These are phyloP conservation scores for Moelleriella libera DNA, from an alignment of 2,329 filamentous ascomycete species.

Conservation along the genomic window DNA sequence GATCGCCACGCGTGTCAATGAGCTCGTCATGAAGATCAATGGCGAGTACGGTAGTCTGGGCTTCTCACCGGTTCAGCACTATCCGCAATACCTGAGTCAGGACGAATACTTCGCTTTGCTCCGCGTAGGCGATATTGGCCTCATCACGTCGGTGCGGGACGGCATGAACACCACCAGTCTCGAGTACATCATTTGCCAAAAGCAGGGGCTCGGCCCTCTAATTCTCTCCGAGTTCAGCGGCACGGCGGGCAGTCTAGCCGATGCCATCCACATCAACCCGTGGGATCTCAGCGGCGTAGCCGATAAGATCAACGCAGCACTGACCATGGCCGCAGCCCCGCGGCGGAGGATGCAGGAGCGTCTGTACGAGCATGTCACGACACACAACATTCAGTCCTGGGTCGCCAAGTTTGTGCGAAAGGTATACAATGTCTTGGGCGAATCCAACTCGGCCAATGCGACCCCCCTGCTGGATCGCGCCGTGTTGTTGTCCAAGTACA, in stretches of 20 bases:
- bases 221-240: conserved; percentile 96
- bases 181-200: conserved; percentile 88
- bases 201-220: conserved; percentile 70
- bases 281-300: conserved; percentile 84
- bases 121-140: conserved; percentile 74
- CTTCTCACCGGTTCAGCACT: conserved; percentile 86
- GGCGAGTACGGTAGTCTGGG: conserved; percentile 77
- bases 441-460: conserved; percentile 57
- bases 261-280: conserved; percentile 91
- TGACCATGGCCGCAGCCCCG: conserved; percentile 57
- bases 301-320: conserved; percentile 64
- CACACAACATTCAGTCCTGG: conserved; percentile 78
- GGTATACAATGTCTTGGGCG: conserved; percentile 66
- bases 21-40: conserved; percentile 84
- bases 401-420: conserved; percentile 66
- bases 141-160: conserved; percentile 91
- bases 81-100: conserved; percentile 78
- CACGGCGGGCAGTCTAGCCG: conserved; percentile 70
- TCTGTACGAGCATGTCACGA: conserved; percentile 73
- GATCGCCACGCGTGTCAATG: conserved; percentile 77
- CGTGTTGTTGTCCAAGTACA: conserved; percentile 60
- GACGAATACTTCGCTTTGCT: conserved; percentile 94
- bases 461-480: conserved; percentile 73
- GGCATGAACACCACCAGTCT: conserved; percentile 97
- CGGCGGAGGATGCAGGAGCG: conserved; percentile 56